Percentiles rank a stretch among this genome's conserved stretches.
Conservation (phyloP, 257 asterid genomes). For the Scutellaria minor region DNA sequence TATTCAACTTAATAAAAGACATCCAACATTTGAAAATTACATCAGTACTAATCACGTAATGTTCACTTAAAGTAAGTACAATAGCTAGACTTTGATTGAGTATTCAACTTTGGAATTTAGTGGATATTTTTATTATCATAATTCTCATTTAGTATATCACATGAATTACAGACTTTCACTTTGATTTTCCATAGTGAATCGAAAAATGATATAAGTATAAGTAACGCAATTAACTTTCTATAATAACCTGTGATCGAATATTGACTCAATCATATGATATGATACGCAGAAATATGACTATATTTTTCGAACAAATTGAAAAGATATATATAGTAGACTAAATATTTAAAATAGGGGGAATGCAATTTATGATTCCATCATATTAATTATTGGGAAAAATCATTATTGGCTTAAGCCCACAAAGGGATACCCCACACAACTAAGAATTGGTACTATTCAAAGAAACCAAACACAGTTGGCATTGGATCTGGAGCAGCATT, state of each 20-base stretch:
- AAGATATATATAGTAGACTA: no score
- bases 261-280: no score
- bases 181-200: no score
- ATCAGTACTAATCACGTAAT: conserved; percentile 19
- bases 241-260: no score
- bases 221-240: no score
- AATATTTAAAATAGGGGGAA: no score
- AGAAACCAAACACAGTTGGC: conserved; percentile 37
- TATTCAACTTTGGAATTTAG: not conserved
- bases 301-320: no score
- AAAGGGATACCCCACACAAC: conserved; percentile 13
- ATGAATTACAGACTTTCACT: no score
- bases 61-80: conserved; percentile 1
- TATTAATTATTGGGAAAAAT: not conserved
- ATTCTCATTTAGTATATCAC: no score
- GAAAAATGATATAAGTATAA: no score
- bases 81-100: conserved; percentile 1
- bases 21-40: not conserved
- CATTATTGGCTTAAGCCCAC: not conserved
- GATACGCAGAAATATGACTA: no score
- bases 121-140: no score
- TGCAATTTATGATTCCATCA: not conserved
- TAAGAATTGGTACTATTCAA: conserved; percentile 6
- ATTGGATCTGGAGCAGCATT: conserved; percentile 47
- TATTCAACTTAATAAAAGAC: not conserved